A percentile compares a stretch with the other conserved stretches of the same genome.
phyloP scores from a whole-genome alignment of 1,284 basidiomycete genomes.

The Ustilago tritici region DNA sequence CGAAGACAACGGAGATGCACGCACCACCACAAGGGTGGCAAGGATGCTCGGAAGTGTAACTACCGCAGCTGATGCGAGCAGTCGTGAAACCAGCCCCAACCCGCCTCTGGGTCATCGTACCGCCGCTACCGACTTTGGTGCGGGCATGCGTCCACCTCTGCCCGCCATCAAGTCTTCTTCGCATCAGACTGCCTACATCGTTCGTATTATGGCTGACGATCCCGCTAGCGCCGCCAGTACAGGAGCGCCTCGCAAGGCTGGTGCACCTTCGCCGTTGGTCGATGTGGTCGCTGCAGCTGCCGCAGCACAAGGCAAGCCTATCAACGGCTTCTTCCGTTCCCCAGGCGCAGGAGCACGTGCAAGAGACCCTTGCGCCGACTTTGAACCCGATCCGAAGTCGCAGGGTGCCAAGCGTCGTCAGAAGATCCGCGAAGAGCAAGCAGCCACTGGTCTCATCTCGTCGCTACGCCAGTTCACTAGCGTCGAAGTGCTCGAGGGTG shows the following conservation, averaged over 20 bases:
- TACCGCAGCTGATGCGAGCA: constrained; percentile 29
- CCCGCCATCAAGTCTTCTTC: constrained; percentile 36
- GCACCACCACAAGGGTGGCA: constrained; percentile 30
- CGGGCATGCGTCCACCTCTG: constrained; percentile 33
- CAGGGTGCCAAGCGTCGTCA: constrained; percentile 41
- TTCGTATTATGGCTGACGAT: constrained; percentile 50
- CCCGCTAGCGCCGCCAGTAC: constrained; percentile 17
- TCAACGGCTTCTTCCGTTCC: constrained; percentile 38
- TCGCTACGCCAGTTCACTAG: constrained; percentile 86
- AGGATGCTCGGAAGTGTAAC: constrained; percentile 43
- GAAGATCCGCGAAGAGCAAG: constrained; percentile 45
- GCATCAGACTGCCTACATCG: constrained; percentile 49
- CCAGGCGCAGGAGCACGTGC: constrained; percentile 20
- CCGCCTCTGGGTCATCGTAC: constrained; percentile 20
- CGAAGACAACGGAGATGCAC: constrained; percentile 46
- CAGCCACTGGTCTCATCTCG: constrained; percentile 71
- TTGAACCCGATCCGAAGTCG: constrained; percentile 43
- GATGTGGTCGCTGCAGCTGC: constrained; percentile 28
- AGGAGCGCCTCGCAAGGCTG: constrained; percentile 17
- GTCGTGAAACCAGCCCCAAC: constrained; percentile 47
- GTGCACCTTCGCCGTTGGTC: constrained; percentile 29
- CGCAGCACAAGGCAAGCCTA: constrained; percentile 27
- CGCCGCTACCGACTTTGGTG: constrained; percentile 5
- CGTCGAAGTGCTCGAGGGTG: constrained; percentile 89
- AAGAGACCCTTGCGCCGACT: constrained; percentile 28